These are phyloP conservation scores for Nepenthes mirabilis DNA, from an alignment of 148 eudicot species.

Conservation along the genomic window DNA sequence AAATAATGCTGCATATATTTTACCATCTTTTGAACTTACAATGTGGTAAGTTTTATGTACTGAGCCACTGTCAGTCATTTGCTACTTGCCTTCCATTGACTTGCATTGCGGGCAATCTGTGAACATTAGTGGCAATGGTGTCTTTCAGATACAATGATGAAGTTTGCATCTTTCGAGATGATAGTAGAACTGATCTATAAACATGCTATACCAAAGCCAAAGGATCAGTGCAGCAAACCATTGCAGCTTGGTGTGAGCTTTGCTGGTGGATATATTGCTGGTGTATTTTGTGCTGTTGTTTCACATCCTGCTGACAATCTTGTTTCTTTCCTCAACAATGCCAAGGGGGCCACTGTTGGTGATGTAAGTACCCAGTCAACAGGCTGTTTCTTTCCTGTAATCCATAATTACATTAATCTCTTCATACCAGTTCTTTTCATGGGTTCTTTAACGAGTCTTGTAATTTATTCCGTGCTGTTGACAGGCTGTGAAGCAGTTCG, in stretches of 20 bases:
- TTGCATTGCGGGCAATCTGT: background rate
- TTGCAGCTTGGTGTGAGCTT: conserved; percentile 89
- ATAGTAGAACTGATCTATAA: conserved; percentile 75
- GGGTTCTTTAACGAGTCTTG: background rate
- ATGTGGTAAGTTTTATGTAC: too few species aligned
- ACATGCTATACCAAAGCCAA: conserved; percentile 73
- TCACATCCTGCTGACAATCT: conserved; percentile 95
- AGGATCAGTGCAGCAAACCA: conserved; percentile 68
- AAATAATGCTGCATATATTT: too few species aligned
- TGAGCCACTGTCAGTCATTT: too few species aligned
- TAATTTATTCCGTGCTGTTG: background rate
- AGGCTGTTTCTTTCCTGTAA: background rate
- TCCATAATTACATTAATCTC: background rate
- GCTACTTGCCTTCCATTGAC: background rate
- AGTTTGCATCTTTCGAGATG: conserved; percentile 91
- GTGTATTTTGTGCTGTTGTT: conserved; percentile 84
- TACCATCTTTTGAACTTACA: too few species aligned
- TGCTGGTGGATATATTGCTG: conserved; percentile 91
- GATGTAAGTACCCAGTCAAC: conserved; percentile 43
- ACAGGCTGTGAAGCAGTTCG: conserved; percentile 81
- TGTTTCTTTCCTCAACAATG: conserved; percentile 88
- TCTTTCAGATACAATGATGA: conserved; percentile 75
- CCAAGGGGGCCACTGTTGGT: conserved; percentile 86
- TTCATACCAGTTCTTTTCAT: background rate
- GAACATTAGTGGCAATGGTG: too few species aligned